A percentile compares a stretch with the other conserved stretches of the same genome.
These are phyloP conservation scores for Candida dubliniensis DNA, from an alignment of 1,139 yeast genomes.

Conservation along the genomic window DNA sequence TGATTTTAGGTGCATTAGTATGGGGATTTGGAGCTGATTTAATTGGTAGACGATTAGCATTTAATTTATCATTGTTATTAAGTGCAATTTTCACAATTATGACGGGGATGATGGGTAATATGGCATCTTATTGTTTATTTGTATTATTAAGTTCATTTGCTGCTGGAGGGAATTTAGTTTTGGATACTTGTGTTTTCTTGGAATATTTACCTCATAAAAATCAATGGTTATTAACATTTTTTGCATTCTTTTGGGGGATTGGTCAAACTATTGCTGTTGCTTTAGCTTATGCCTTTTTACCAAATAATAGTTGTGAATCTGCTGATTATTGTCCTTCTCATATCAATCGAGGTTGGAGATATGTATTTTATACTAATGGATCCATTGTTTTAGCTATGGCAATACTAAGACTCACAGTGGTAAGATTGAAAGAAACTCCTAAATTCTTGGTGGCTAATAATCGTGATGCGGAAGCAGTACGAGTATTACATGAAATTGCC, in stretches of 20 bases:
- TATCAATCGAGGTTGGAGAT: conserved; percentile 61
- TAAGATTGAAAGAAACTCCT: conserved; percentile 56
- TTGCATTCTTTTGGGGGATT: conserved; percentile 64
- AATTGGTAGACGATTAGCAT: conserved; percentile 57
- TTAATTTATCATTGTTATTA: conserved; percentile 52
- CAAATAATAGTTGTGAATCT: conserved; percentile 45
- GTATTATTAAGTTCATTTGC: conserved; percentile 47
- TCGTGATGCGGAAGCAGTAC: conserved; percentile 52
- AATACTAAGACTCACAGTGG: conserved; percentile 43
- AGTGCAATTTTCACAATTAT: conserved; percentile 53
- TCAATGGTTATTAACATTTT: conserved; percentile 54
- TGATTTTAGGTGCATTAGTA: conserved; percentile 54
- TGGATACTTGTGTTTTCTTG: conserved; percentile 60
- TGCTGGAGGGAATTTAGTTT: conserved; percentile 61
- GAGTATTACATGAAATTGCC: conserved; percentile 38
- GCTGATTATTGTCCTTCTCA: conserved; percentile 41
- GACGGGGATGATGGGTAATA: conserved; percentile 51
- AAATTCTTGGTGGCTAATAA: conserved; percentile 54
- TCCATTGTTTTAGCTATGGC: conserved; percentile 53
- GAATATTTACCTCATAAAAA: conserved; percentile 56
- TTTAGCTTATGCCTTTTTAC: conserved; percentile 58
- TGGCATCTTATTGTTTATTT: conserved; percentile 51
- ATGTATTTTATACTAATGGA: conserved; percentile 54
- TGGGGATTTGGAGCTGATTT: conserved; percentile 64
- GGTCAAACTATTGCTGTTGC: conserved; percentile 58